Evolutionary conservation across 768 basidiomycete genomes (phyloP).

Genomic region (Phylloporus sp.): DNA sequence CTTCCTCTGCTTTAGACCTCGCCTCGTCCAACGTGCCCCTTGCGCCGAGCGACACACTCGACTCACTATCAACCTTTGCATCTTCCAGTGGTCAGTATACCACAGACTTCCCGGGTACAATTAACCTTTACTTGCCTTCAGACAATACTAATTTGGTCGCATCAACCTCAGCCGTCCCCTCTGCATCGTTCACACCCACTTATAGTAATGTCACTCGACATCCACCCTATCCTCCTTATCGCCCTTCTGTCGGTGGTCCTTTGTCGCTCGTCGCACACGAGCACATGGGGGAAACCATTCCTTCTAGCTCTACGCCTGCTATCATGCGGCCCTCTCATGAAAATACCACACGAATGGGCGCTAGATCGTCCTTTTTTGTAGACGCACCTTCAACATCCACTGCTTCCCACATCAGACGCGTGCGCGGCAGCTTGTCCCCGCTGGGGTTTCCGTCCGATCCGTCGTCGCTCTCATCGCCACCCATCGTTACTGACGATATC

Average conservation of each 20-base stretch:
- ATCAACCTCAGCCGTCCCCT: constrained; percentile 13
- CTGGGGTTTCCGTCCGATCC: constrained; percentile 20
- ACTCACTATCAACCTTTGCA: constrained; percentile 16
- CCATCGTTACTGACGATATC: constrained; percentile 16
- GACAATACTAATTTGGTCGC: constrained; percentile 6
- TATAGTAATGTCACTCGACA: constrained; percentile 23
- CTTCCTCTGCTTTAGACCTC: constrained; percentile 5
- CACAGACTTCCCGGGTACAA: constrained; percentile 7
- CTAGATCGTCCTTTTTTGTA: constrained; percentile 12
- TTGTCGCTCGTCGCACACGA: constrained; percentile 15
- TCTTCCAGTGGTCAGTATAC: constrained; percentile 22
- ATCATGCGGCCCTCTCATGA: constrained; percentile 20
- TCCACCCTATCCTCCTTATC: constrained; percentile 25
- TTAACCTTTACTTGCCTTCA: constrained; percentile 12
- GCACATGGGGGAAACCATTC: constrained; percentile 10
- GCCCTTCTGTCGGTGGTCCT: constrained; percentile 7
- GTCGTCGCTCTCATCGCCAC: constrained; percentile 5
- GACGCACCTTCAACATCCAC: constrained; percentile 5
- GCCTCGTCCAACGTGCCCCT: constrained; percentile 9
- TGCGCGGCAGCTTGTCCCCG: constrained; percentile 26
- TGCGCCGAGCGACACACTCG: constrained; percentile 5
- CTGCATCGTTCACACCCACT: constrained; percentile 15
- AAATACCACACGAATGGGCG: constrained; percentile 3
- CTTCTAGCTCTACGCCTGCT: constrained; percentile 8
- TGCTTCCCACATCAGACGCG: constrained; percentile 10